Percentiles rank a stretch among this genome's conserved stretches.
These are phyloP conservation scores for Epichloe baconii DNA, from an alignment of 2,329 filamentous ascomycete genomes.

Conservation along the genomic window DNA sequence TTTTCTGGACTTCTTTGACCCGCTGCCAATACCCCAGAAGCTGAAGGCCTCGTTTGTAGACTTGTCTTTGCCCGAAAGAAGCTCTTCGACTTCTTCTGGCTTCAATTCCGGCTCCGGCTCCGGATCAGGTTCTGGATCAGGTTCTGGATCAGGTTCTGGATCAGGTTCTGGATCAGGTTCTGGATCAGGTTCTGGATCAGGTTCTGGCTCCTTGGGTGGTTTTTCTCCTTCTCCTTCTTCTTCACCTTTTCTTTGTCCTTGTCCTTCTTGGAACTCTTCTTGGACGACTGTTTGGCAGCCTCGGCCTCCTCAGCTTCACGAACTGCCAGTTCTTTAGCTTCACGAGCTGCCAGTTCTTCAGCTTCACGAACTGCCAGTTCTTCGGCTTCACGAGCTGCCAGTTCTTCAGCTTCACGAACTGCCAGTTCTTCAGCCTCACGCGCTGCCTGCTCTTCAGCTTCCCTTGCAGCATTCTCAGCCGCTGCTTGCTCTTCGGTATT, in stretches of 20 bases:
- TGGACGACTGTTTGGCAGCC: constrained; percentile 24
- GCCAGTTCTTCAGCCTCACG: constrained; percentile 10
- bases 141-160: constrained; percentile 3
- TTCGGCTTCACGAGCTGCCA: constrained; percentile 11
- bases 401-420: constrained; percentile 9
- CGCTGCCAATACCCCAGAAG: constrained; percentile 38
- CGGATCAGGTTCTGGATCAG: constrained; percentile 1
- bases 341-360: constrained; percentile 19
- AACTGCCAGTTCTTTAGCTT: constrained; percentile 26
- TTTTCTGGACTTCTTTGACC: constrained; percentile 30
- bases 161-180: constrained; percentile 3
- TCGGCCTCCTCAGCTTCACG: constrained; percentile 23
- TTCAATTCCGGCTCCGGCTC: constrained; percentile 21
- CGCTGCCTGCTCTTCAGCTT: constrained; percentile 12
- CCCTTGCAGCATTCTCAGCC: constrained; percentile 26
- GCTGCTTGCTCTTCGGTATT: constrained; percentile 18
- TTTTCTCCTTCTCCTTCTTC: constrained; percentile 10
- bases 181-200: constrained; percentile 1
- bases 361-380: constrained; percentile 14
- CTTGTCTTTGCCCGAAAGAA: constrained; percentile 22
- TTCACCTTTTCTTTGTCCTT: constrained; percentile 15
- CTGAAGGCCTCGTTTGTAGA: constrained; percentile 33
- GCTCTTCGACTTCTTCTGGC: constrained; percentile 29
- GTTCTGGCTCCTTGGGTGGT: constrained; percentile 8
- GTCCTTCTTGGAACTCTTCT: constrained; percentile 23